These are phyloP conservation scores for Xylariaceae sp. DNA, from an alignment of 2,329 filamentous ascomycete species.

Conservation along the genomic window DNA sequence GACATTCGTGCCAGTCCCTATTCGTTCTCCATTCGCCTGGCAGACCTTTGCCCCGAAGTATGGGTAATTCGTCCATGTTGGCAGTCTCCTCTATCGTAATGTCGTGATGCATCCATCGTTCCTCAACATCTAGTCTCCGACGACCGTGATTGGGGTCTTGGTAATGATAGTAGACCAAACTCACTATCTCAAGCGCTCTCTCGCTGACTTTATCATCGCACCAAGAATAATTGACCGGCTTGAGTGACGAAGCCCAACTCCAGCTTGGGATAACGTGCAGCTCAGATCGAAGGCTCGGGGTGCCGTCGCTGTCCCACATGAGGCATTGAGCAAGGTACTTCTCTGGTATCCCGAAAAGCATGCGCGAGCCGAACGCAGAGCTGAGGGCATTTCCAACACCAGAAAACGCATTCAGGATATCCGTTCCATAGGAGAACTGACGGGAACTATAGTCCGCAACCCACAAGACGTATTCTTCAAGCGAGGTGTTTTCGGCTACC, in stretches of 20 bases:
- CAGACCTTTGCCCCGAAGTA: too few species aligned
- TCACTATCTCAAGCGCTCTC: slow-evolving; percentile 1
- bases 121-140: slow-evolving; percentile 8
- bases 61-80: slow-evolving; percentile 1
- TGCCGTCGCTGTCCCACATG: slow-evolving; percentile 4
- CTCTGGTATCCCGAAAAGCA: slow-evolving; percentile 10
- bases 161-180: slow-evolving; percentile 7
- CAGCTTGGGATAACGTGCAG: slow-evolving; percentile 8
- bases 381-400: slow-evolving; percentile 6
- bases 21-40: too few species aligned
- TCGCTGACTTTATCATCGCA: not conserved
- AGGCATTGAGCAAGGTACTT: slow-evolving; percentile 9
- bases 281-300: slow-evolving; percentile 1
- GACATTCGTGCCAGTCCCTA: too few species aligned
- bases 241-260: slow-evolving; percentile 4
- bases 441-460: slow-evolving; percentile 10
- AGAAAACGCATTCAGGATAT: slow-evolving; percentile 10
- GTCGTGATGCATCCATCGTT: not conserved
- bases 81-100: too few species aligned
- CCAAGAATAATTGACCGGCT: slow-evolving; percentile 4
- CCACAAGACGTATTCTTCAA: slow-evolving; percentile 11
- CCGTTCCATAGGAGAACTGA: slow-evolving; percentile 6
- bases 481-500: not conserved
- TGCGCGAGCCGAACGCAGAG: slow-evolving; percentile 1
- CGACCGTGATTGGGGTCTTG: slow-evolving; percentile 4